Conservation (phyloP, 2,329 filamentous ascomycete genomes). For the Lithohypha guttulata region DNA sequence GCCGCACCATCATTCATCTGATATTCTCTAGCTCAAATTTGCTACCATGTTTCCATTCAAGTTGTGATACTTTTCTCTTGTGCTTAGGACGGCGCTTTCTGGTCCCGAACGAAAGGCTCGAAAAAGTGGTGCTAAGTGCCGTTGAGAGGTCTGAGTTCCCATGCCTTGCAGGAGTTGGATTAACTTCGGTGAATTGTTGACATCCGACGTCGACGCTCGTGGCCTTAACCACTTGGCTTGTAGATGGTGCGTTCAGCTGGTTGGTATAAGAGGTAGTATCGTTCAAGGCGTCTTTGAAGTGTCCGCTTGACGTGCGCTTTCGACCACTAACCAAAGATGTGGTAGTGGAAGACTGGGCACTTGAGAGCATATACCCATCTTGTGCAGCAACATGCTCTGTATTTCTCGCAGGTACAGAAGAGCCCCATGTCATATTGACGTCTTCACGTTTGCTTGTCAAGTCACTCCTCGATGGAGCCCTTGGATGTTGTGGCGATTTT, state of each 20-base stretch:
- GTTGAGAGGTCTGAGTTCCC: neutral
- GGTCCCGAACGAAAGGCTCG: too few relatives aligned
- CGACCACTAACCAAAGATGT: neutral
- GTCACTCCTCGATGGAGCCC: too few relatives aligned
- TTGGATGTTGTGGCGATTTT: too few relatives aligned
- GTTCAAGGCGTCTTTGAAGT: neutral
- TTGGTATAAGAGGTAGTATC: too few relatives aligned
- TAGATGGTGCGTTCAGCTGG: neutral
- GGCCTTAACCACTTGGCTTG: neutral
- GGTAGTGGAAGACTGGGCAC: too few relatives aligned
- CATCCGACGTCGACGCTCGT: neutral
- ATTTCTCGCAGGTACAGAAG: too few relatives aligned
- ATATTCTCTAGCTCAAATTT: conserved; percentile 4
- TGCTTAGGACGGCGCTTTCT: neutral
- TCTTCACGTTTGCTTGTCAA: too few relatives aligned
- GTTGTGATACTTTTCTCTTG: neutral
- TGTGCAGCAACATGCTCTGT: too few relatives aligned
- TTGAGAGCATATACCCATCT: too few relatives aligned
- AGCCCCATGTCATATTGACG: too few relatives aligned
- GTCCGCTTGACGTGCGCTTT: neutral
- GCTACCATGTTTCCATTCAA: conserved; percentile 2
- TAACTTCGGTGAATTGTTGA: neutral
- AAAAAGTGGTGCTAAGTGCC: too few relatives aligned
- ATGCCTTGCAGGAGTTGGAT: neutral
- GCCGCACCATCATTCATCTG: too few relatives aligned